Conservation (phyloP, 345 rosid genomes). For the Euphorbia tirucalli region DNA sequence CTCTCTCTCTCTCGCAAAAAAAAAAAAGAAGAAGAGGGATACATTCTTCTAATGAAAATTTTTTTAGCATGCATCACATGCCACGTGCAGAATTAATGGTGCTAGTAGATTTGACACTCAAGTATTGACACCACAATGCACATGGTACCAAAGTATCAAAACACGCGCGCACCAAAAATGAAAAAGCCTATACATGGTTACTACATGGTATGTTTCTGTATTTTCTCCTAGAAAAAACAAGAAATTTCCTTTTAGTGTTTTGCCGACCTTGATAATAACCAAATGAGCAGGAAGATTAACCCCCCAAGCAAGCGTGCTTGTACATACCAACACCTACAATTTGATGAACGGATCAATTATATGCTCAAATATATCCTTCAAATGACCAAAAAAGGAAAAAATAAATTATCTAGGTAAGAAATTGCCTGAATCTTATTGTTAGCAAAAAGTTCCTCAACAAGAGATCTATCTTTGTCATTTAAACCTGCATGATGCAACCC, state of each 20-base stretch:
- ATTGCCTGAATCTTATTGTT: constrained; percentile 95
- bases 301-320: constrained; percentile 98
- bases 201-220: too few relatives aligned
- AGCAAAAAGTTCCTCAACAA: constrained; percentile 90
- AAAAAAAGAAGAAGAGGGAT: too few relatives aligned
- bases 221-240: too few relatives aligned
- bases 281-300: constrained; percentile 97
- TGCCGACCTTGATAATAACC: constrained; percentile 85
- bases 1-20: too few relatives aligned
- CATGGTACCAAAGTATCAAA: too few relatives aligned
- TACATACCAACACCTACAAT: constrained; percentile 80
- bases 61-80: too few relatives aligned
- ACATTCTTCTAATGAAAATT: too few relatives aligned
- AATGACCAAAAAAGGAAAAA: background rate
- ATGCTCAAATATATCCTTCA: background rate
- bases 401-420: constrained; percentile 23
- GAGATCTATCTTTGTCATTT: constrained; percentile 90
- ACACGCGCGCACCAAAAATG: too few relatives aligned
- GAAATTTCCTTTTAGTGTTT: background rate
- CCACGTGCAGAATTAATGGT: too few relatives aligned
- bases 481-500: constrained; percentile 98
- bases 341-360: background rate
- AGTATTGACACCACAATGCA: too few relatives aligned
- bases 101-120: too few relatives aligned
- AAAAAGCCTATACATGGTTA: too few relatives aligned